Base-by-base conservation (phyloP, 225 moss, liverwort and hornwort species). In the Marchantia polymorpha region DNA sequence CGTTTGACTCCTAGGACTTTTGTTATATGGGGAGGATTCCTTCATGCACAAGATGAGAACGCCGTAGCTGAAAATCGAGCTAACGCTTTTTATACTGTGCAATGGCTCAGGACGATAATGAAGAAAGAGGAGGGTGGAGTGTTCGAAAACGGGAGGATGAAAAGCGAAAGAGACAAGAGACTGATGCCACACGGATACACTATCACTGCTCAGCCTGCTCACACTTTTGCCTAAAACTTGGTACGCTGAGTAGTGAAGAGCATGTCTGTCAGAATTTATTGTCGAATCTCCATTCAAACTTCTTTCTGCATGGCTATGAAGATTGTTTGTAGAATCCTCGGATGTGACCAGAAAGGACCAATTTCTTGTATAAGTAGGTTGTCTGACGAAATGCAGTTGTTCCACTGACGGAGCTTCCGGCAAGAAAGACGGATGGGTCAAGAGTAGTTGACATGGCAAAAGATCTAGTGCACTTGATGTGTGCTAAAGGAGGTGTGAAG, bases 111-210 rank as follows among this genome's bases (percentile, higher is more conserved):
- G 83, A 83, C 31, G 83, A 83, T 23, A 74, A 49, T 74, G 83
- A 83, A 83, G 83, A 83, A 26, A 83, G 83, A 79, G 83, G 83
- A 25, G 83, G 83, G 52, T 69, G 83, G 79, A 83, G 83, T 79
- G 64, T 83, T 7, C 52, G 82, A 19, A 83, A 83, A 73, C 52
- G 59, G 7, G 83, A 83, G 83, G 83, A 83, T 27, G 83, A 79
- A 0, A 83, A 83, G 75, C 53, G 79, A 58, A 79, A 69, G 52
- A 74, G 49, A 61, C 83, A 79, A 23, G 79, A 79, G 51, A 49
- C 79, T 56, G 79, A 79, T 79, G 83, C 79, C 26, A 68, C 74
- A 26, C 79, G 79, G 46, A 56, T 79, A 59, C 79, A 68, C 51
- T 83, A 83, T 69, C 59, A 75, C 15, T 83, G 83, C 47, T 83